Conservation (phyloP, 2,329 filamentous ascomycete species). For the Colletotrichum somersetense region DNA sequence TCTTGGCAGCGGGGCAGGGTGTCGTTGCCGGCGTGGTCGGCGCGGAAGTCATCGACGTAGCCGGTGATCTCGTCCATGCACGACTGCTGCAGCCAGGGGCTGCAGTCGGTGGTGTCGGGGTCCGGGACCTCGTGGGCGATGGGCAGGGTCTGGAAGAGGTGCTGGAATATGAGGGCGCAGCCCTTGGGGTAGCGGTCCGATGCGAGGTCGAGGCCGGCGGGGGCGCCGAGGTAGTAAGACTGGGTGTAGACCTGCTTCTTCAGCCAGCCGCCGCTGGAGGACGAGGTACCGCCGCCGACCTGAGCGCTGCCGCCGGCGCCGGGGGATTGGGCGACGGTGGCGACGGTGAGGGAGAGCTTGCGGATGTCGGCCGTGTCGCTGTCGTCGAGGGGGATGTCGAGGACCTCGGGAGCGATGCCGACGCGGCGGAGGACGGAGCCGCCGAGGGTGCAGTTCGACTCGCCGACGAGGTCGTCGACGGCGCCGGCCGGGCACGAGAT, state of each 20-base stretch:
- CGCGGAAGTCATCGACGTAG: constrained; percentile 40
- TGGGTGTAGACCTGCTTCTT: constrained; percentile 41
- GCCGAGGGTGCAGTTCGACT: constrained; percentile 40
- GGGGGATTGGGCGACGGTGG: constrained; percentile 8
- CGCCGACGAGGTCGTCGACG: constrained; percentile 35
- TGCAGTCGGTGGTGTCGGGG: constrained; percentile 38
- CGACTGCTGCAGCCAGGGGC: constrained; percentile 39
- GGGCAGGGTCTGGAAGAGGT: constrained; percentile 39
- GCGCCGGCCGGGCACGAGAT: constrained; percentile 34
- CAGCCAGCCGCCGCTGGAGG: constrained; percentile 22
- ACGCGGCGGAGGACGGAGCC: constrained; percentile 39
- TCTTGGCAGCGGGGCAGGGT: constrained; percentile 33
- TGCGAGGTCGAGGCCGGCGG: constrained; percentile 28
- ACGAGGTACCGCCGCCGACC: not conserved
- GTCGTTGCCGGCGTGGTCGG: constrained; percentile 23
- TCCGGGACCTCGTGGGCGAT: constrained; percentile 37
- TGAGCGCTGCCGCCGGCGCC: not conserved
- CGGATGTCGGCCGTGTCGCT: constrained; percentile 35
- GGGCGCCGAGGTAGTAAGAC: constrained; percentile 40
- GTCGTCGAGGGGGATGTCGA: constrained; percentile 40
- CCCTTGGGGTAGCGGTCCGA: constrained; percentile 32
- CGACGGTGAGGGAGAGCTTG: constrained; percentile 38
- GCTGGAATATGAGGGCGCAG: constrained; percentile 39
- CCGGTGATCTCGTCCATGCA: constrained; percentile 42
- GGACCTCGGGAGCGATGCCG: constrained; percentile 39